Base-by-base conservation (phyloP, 306 rosid genomes). In the Cajanus cajan region DNA sequence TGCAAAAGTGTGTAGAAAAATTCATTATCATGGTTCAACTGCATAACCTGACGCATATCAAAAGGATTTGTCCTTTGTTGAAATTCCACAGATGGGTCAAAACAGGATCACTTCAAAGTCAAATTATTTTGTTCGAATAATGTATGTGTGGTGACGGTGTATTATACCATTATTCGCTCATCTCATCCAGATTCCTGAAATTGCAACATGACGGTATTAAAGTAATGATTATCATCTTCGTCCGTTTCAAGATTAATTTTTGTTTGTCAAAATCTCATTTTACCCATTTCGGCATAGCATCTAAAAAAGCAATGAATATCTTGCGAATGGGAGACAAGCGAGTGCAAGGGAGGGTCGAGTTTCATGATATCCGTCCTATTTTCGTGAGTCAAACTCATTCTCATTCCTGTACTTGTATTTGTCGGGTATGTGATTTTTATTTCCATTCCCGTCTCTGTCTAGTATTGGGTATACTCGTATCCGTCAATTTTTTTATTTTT, bases 31-130 rank as follows among this genome's bases (percentile, higher is more conserved):
- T 13, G 19, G 63, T 59, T 48, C 50, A 47, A 63, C 62, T 43
- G 50, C 62, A 63, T 22, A 22, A 55, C 7, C 34, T 58, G 37
- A 24, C 16, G 16, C 54, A n/a, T 33, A 19, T 58, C 80, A 47
- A 78, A 58, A 14, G 54, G 65, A 68, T 39, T 40, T 13, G 66
- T 51, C 67, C 77, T 65, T 66, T 57, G 36, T 83, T 57, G 80
- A 83, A 74, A 73, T 83, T 73, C 77, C 18, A 45, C 43, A 15
- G 5, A 43, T 1, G 52, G 80, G 83, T 83, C 74, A 73, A 76
- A 55, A 58, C 68, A 74, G 18, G 51, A 78, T 78, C 33, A 64
- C 45, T 61, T 19, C 62, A 59, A 43, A 68, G 77, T 59, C 72
- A 45, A 67, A 18, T 55, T 68, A 41, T 45, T 24, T 47, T 22